Conservation (phyloP, 371 early-diverging fungal species). For the Rhizopus arrhizus region DNA sequence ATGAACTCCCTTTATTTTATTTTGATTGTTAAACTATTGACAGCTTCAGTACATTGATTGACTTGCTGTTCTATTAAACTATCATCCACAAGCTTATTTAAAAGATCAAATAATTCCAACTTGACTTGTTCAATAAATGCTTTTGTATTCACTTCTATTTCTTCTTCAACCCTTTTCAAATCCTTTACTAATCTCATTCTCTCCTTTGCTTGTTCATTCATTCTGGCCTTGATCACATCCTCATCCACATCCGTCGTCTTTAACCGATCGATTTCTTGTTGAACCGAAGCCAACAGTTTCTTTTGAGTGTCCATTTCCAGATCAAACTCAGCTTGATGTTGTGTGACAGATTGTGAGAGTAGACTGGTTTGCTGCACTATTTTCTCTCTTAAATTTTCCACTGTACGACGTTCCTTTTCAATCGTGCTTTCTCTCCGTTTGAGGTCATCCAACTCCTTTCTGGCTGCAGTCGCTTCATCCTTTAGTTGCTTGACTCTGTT, state of each 20-base stretch:
- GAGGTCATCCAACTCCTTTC: slow-evolving; percentile 45
- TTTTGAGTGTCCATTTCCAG: slow-evolving; percentile 25
- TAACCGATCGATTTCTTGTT: slow-evolving; percentile 16
- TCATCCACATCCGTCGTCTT: slow-evolving; percentile 14
- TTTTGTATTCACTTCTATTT: slow-evolving; percentile 20
- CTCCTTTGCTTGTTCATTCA: slow-evolving; percentile 26
- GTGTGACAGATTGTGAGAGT: slow-evolving; percentile 30
- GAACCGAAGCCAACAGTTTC: slow-evolving; percentile 22
- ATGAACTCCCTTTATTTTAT: not conserved
- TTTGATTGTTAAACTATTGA: slow-evolving; percentile 19
- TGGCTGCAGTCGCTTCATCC: slow-evolving; percentile 38
- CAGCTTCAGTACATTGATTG: slow-evolving; percentile 32
- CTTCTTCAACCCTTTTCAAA: slow-evolving; percentile 11
- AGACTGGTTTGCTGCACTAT: slow-evolving; percentile 25
- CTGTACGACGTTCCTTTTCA: slow-evolving; percentile 29
- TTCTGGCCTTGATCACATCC: slow-evolving; percentile 9
- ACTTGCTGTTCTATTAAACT: slow-evolving; percentile 18
- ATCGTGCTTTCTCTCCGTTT: slow-evolving; percentile 32
- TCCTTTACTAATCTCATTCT: slow-evolving; percentile 12
- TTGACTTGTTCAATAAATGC: slow-evolving; percentile 21
- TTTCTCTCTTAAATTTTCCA: slow-evolving; percentile 27
- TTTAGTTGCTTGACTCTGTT: slow-evolving; percentile 41
- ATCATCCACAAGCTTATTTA: slow-evolving; percentile 3
- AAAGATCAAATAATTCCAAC: slow-evolving; percentile 6
- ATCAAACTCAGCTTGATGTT: slow-evolving; percentile 25